These are phyloP conservation scores for Scutellaria barbata DNA, from an alignment of 257 asterid species.

Conservation along the genomic window DNA sequence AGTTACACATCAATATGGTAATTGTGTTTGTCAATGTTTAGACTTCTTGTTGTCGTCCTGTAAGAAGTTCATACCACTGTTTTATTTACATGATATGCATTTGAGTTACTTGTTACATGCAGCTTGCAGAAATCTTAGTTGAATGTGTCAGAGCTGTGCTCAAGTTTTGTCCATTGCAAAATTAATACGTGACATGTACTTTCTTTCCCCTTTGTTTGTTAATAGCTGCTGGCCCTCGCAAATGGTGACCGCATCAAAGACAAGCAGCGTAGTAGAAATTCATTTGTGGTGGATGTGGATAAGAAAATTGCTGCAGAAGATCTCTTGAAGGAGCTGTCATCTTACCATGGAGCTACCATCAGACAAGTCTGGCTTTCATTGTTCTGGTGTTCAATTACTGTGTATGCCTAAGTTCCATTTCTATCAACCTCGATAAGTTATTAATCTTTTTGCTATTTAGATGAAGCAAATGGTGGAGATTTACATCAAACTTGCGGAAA, in stretches of 20 bases:
- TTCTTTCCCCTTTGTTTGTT: conserved; percentile 35
- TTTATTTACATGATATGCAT: conserved; percentile 20
- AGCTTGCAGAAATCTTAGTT: conserved; percentile 28
- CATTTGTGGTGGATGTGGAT: conserved; percentile 93
- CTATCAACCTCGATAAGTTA: conserved; percentile 22
- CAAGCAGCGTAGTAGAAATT: conserved; percentile 92
- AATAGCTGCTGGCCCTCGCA: conserved; percentile 90
- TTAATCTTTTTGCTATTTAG: conserved; percentile 49
- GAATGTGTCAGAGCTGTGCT: conserved; percentile 25
- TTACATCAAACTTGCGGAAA: conserved; percentile 95
- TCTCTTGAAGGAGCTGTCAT: conserved; percentile 74
- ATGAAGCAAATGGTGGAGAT: conserved; percentile 99
- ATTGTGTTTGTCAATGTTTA: neutral
- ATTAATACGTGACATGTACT: conserved; percentile 26
- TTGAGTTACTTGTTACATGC: conserved; percentile 16
- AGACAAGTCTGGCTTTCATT: conserved; percentile 62
- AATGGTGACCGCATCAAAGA: conserved; percentile 98
- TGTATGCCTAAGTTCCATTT: conserved; percentile 26
- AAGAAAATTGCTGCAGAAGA: conserved; percentile 95
- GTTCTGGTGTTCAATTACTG: conserved; percentile 27
- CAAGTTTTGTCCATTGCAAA: conserved; percentile 24
- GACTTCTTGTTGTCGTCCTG: conserved; percentile 12
- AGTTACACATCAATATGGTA: conserved; percentile 14
- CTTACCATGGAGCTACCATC: conserved; percentile 77
- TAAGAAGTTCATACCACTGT: conserved; percentile 18